Conservation (phyloP, 106 monocot species). For the Platanthera zijinensis region DNA sequence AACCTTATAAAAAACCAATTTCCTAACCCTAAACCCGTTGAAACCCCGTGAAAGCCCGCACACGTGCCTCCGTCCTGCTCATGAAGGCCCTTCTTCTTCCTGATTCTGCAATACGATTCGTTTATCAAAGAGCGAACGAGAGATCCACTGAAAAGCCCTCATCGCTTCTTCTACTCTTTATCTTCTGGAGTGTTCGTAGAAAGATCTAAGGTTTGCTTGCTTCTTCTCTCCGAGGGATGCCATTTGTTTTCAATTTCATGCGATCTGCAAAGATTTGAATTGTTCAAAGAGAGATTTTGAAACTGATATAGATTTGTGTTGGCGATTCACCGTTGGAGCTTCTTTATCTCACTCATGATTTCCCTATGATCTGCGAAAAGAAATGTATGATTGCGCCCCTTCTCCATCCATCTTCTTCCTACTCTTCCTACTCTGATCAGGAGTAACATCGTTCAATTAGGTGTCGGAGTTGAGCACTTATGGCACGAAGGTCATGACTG, state of each 20-base stretch:
- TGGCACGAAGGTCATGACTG: constrained; percentile 4
- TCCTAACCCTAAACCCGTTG: too few relatives aligned
- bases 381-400: neutral
- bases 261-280: neutral
- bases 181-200: neutral
- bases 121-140: neutral
- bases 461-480: neutral
- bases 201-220: neutral
- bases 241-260: neutral
- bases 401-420: neutral
- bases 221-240: neutral
- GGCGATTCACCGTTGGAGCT: neutral
- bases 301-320: neutral
- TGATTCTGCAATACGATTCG: too few relatives aligned
- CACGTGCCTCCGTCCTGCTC: too few relatives aligned
- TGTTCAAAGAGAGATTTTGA: neutral
- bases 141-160: neutral
- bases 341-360: neutral
- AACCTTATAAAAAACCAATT: too few relatives aligned
- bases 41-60: too few relatives aligned
- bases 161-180: neutral
- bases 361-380: neutral
- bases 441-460: neutral
- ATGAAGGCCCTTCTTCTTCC: too few relatives aligned
- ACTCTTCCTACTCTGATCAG: neutral